Base-by-base conservation (phyloP, 176 grass and related monocot genomes). In the Bromus sterilis region DNA sequence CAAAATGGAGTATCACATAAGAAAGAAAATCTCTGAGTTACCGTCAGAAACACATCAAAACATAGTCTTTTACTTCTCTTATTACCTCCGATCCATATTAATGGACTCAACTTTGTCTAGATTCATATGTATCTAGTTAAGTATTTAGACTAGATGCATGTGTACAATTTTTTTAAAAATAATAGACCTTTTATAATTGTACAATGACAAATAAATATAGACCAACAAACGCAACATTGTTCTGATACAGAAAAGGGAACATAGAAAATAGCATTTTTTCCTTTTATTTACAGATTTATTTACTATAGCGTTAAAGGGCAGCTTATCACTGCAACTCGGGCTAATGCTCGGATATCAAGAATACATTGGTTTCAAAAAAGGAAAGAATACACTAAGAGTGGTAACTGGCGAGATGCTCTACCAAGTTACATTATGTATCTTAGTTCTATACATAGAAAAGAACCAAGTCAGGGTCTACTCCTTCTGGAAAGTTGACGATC, bases 401-500 rank as follows among this genome's bases (percentile, higher is more conserved):
- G 9, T 16, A 68, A 64, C 12, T 7, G 7, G 4, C 24, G 25
- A 64, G 46, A 80, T 56, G 34, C 26, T 80, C 0, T 65, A 53
- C 24, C 32, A 21, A 43, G 1, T 55, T 66, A 75, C 41, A 86
- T 75, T 56, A 44, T 59, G 64, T 29, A 35, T 46, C 35, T 8
- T 26, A 30, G 9, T 14, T 20, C 64, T 93, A 93, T 56, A 89
- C 71, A 78, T 76, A 61, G 72, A 97, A 97, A 64, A 91, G 74
- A 29, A 91, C 42, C 40, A 89, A 10, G 28, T 78, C 81, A 62
- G 84, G 86, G 46, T 93, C 81, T 15, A 93, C 28, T 21, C 65
- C 91, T 66, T 73, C 60, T n/a, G 94, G 94, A 20, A 88, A 14
- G 34, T 23, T 40, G 26, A 67, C 71, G 72, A 13, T 70, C 25